Base-by-base conservation (phyloP, 23 red algal genomes). In the Gracilaria gracilis region DNA sequence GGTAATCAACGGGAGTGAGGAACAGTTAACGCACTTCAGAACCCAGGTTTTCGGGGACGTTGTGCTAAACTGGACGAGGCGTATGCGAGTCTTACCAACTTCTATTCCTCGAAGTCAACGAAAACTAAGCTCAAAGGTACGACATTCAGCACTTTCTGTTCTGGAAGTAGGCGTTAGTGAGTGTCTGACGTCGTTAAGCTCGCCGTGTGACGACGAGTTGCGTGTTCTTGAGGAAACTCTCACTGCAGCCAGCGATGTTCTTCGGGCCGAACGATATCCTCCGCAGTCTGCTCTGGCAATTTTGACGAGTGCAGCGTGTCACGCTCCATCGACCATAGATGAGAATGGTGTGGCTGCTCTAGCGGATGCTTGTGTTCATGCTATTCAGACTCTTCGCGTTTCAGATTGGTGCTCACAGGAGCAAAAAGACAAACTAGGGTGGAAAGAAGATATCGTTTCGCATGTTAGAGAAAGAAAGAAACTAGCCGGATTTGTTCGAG, bases 151-250 rank as follows among this genome's bases (percentile, higher is more conserved):
- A 25, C 72, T 77, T 17, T 77, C 72, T 31, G 72, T 77, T 25
- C 72, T 77, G 5, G 72, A 49, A 31, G 40, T 77, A 25, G 72
- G 72, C 72, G 72, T 51, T 50, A 77, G 8, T 50, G 72, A 15
- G 23, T 77, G 72, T 77, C 23, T 77, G 72, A 77, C 72, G 23
- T 77, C 72, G 16, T 31, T 34, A 50, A 49, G 13, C 38, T 20
- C 72, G 19, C 72, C 42, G 9, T 77, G 72, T 37, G 72, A 77
- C 20, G 72, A 77, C 27, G 72, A 77, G 0, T 50, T 77, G 38
- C 42, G 72, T 28, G 34, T 77, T 50, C 72, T 77, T 50, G 72
- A 77, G 38, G 72, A 77, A 77, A 34, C 72, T n/a, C 39, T 77
- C 5, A 37, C 42, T 2, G 72, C 72, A 4, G 72, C 72, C 23